Evolutionary conservation across 345 rosid genomes (phyloP).

Genomic region (Salix suchowensis): DNA sequence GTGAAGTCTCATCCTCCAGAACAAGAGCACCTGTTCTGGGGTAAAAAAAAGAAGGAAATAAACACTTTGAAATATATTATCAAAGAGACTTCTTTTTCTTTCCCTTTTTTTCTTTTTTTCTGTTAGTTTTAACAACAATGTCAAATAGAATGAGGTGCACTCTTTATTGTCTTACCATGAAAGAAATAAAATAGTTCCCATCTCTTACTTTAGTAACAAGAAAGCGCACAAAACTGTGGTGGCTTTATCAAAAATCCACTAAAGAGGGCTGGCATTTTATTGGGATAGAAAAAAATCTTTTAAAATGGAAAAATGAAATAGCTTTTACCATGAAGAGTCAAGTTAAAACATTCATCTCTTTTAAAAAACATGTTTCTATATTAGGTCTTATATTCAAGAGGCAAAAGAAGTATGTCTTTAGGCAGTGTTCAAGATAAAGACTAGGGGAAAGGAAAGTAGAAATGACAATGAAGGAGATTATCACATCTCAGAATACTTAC

Average conservation of each 20-base stretch:
- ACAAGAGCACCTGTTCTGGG: background rate
- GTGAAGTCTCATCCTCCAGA: background rate
- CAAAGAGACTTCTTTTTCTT: background rate
- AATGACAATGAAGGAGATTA: background rate
- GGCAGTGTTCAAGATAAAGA: background rate
- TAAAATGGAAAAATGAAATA: background rate
- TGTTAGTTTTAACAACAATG: background rate
- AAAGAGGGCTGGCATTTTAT: background rate
- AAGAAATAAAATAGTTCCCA: background rate
- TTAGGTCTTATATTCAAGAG: background rate
- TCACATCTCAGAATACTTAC: slow-evolving; percentile 40
- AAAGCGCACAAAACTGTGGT: background rate
- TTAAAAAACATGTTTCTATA: background rate
- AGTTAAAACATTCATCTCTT: background rate
- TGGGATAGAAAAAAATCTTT: background rate
- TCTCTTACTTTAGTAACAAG: background rate
- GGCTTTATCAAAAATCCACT: background rate
- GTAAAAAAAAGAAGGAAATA: too few species aligned
- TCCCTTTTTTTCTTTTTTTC: too few species aligned
- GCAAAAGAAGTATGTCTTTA: background rate
- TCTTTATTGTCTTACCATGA: background rate
- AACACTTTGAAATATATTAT: background rate
- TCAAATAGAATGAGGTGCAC: background rate
- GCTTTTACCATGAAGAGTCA: background rate
- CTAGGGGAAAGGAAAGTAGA: background rate